phyloP scores from a whole-genome alignment of 306 rosid genomes.

The Spatholobus suberectus region DNA sequence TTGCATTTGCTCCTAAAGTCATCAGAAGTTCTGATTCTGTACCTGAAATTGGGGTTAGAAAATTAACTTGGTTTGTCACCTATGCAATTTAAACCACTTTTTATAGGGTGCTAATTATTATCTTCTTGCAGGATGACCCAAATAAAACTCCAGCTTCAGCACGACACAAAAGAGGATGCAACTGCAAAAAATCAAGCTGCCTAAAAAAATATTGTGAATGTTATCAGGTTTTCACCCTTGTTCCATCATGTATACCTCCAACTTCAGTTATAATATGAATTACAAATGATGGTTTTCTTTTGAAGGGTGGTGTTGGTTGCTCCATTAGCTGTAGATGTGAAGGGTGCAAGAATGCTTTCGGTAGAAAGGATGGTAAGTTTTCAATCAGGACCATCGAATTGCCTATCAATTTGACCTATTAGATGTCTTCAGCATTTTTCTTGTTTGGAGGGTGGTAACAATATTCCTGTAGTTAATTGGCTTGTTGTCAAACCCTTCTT shows the following conservation, averaged over 20 bases:
- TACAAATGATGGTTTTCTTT: slow-evolving; percentile 41
- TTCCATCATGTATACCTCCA: slow-evolving; percentile 16
- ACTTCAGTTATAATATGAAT: slow-evolving; percentile 38
- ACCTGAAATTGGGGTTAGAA: slow-evolving; percentile 79
- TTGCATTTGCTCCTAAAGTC: slow-evolving; percentile 99
- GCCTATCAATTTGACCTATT: slow-evolving; percentile 5
- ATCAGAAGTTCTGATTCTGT: slow-evolving; percentile 68
- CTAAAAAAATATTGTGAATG: slow-evolving; percentile 96
- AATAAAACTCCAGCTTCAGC: slow-evolving; percentile 93
- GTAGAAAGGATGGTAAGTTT: slow-evolving; percentile 85
- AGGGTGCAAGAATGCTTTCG: slow-evolving; percentile 86
- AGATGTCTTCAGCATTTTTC: not conserved
- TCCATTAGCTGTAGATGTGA: slow-evolving; percentile 88
- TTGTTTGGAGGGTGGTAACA: not conserved
- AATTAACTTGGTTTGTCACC: slow-evolving; percentile 25
- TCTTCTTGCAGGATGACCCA: slow-evolving; percentile 70
- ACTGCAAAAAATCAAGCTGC: slow-evolving; percentile 96
- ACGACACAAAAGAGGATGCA: slow-evolving; percentile 95
- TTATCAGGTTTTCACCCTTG: slow-evolving; percentile 70
- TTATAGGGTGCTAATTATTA: slow-evolving; percentile 24
- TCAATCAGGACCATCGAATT: not conserved
- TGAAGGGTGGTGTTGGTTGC: slow-evolving; percentile 96
- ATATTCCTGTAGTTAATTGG: not conserved
- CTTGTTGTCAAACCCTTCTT: not conserved
- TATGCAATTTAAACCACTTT: slow-evolving; percentile 13